phyloP scores from a whole-genome alignment of 2,329 filamentous ascomycete genomes.

The Paracoccidioides lutzii region DNA sequence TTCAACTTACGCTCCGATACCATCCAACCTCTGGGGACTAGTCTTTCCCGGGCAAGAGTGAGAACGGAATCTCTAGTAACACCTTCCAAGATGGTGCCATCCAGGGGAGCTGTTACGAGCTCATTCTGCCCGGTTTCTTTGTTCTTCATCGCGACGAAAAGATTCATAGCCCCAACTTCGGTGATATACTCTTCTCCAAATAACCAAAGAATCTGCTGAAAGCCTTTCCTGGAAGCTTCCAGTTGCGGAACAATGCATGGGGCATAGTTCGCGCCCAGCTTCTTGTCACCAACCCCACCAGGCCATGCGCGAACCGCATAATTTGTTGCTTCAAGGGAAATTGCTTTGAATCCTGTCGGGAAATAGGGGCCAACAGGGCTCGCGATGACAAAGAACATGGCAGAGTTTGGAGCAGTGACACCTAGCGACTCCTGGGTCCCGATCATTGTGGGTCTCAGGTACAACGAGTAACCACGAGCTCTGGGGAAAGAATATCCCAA shows the following conservation, averaged over 20 bases:
- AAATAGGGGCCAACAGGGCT: slow-evolving; percentile 97
- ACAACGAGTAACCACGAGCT: slow-evolving; percentile 75
- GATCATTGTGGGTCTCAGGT: slow-evolving; percentile 92
- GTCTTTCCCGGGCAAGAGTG: slow-evolving; percentile 67
- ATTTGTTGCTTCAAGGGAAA: slow-evolving; percentile 88
- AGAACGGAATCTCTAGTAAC: slow-evolving; percentile 88
- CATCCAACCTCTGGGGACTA: slow-evolving; percentile 77
- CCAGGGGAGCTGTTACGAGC: slow-evolving; percentile 84
- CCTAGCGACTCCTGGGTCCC: slow-evolving; percentile 91
- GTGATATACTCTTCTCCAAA: slow-evolving; percentile 93
- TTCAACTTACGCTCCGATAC: slow-evolving; percentile 82
- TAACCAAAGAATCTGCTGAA: slow-evolving; percentile 97
- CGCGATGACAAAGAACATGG: slow-evolving; percentile 87
- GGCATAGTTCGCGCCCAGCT: slow-evolving; percentile 98
- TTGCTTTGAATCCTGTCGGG: slow-evolving; percentile 93
- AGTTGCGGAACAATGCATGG: slow-evolving; percentile 95
- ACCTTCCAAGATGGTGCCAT: slow-evolving; percentile 92
- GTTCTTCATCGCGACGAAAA: slow-evolving; percentile 77
- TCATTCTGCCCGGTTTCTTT: slow-evolving; percentile 83
- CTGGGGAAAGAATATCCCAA: slow-evolving; percentile 22
- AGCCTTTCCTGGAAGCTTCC: slow-evolving; percentile 77
- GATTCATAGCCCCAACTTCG: slow-evolving; percentile 98
- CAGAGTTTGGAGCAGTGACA: slow-evolving; percentile 80
- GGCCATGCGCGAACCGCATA: slow-evolving; percentile 97
- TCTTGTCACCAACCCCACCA: slow-evolving; percentile 94